Conservation (phyloP, 345 rosid species). For the Lepidium didymum region DNA sequence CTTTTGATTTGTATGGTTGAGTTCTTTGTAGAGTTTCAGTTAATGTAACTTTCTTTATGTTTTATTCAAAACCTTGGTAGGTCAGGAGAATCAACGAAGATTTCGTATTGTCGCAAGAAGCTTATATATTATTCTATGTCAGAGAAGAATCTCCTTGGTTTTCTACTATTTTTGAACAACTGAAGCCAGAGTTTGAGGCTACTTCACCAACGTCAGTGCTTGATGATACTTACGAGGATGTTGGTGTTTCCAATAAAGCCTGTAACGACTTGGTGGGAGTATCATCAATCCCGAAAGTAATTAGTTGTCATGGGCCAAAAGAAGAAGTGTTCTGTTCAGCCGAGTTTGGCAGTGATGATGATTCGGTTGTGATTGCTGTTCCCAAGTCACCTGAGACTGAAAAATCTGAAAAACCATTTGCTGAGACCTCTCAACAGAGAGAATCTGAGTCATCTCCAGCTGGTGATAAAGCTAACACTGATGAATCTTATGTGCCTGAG, state of each 20-base stretch:
- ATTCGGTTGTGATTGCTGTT: slow-evolving; percentile 17
- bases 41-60: not conserved
- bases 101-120: slow-evolving; percentile 52
- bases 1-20: not conserved
- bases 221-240: slow-evolving; percentile 1
- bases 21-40: not conserved
- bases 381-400: slow-evolving; percentile 9
- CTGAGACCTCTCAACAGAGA: not conserved
- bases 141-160: slow-evolving; percentile 78
- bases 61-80: slow-evolving; percentile 28
- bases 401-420: slow-evolving; percentile 15
- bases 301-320: slow-evolving; percentile 14
- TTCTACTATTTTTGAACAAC: slow-evolving; percentile 47
- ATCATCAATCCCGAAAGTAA: not conserved
- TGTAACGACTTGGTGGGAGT: slow-evolving; percentile 12
- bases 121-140: slow-evolving; percentile 77
- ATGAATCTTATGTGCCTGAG: not conserved
- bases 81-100: slow-evolving; percentile 46
- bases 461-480: not conserved
- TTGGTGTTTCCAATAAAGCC: slow-evolving; percentile 1
- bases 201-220: slow-evolving; percentile 75
- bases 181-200: slow-evolving; percentile 20
- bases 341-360: slow-evolving; percentile 4
- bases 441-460: slow-evolving; percentile 5
- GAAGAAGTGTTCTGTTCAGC: slow-evolving; percentile 6